phyloP scores from a whole-genome alignment of 23 red algal species.

The Porphyridium purpureum region DNA sequence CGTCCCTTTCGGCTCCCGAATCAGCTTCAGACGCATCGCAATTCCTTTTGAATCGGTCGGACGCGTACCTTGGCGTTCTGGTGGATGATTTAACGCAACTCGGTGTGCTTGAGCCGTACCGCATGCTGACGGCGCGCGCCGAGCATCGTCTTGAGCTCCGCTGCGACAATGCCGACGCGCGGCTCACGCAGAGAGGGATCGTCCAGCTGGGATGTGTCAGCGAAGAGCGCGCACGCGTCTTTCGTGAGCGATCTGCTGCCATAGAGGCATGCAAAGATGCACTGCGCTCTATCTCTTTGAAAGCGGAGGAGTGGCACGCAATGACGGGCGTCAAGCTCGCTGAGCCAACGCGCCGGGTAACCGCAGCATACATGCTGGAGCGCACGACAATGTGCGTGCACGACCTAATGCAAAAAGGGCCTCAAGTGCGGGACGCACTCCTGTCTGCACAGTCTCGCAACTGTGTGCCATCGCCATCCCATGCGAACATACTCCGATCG shows the following conservation, averaged over 20 bases:
- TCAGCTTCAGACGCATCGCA: background rate
- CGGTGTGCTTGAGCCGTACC: slow-evolving; percentile 50
- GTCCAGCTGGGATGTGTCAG: slow-evolving; percentile 12
- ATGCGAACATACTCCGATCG: background rate
- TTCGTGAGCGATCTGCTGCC: background rate
- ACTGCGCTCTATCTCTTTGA: slow-evolving; percentile 3
- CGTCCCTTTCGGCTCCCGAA: background rate
- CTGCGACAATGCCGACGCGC: slow-evolving; percentile 50
- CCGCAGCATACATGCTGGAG: slow-evolving; percentile 5
- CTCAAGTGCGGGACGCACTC: background rate
- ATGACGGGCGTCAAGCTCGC: slow-evolving; percentile 11
- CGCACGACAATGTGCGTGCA: background rate
- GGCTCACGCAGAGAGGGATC: slow-evolving; percentile 32
- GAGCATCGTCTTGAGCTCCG: slow-evolving; percentile 39
- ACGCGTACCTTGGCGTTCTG: slow-evolving; percentile 62
- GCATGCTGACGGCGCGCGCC: slow-evolving; percentile 52
- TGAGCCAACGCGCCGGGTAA: background rate
- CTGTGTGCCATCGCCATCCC: background rate
- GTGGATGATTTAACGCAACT: slow-evolving; percentile 42
- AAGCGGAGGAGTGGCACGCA: slow-evolving; percentile 11
- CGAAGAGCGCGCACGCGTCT: slow-evolving; percentile 5
- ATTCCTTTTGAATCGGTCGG: slow-evolving; percentile 17
- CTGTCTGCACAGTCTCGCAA: slow-evolving; percentile 1
- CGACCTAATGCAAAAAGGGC: background rate
- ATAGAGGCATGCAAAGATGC: background rate